Conservation (phyloP, 176 grass and related monocot species). For the Bothriochloa decipiens region DNA sequence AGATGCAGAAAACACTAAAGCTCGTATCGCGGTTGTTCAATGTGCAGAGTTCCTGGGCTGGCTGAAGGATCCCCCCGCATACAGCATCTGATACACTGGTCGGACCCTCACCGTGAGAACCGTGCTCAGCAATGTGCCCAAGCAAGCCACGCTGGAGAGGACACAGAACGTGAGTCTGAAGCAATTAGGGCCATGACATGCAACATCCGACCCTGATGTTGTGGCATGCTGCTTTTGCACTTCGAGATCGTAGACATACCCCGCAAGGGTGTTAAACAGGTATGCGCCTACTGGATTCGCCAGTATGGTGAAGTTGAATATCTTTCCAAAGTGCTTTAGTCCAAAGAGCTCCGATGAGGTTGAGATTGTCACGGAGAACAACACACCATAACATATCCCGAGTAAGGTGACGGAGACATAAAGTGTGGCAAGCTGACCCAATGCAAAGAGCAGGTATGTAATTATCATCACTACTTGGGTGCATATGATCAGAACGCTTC, state of each 20-base stretch:
- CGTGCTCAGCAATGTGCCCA: slow-evolving; percentile 79
- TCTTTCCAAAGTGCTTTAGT: slow-evolving; percentile 85
- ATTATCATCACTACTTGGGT: slow-evolving; percentile 87
- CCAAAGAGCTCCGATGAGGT: slow-evolving; percentile 91
- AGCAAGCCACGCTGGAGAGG: slow-evolving; percentile 57
- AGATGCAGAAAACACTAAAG: background rate
- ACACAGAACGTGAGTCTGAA: slow-evolving; percentile 80
- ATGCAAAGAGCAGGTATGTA: slow-evolving; percentile 76
- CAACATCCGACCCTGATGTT: slow-evolving; percentile 33
- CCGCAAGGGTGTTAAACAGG: slow-evolving; percentile 77
- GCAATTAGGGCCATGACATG: slow-evolving; percentile 82
- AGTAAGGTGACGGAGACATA: slow-evolving; percentile 58
- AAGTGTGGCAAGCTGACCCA: slow-evolving; percentile 53
- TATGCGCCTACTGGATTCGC: slow-evolving; percentile 75
- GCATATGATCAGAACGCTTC: slow-evolving; percentile 58
- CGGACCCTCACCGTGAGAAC: slow-evolving; percentile 74
- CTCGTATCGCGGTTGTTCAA: slow-evolving; percentile 26
- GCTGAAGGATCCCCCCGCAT: slow-evolving; percentile 82
- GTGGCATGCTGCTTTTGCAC: slow-evolving; percentile 55
- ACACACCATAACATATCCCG: slow-evolving; percentile 72
- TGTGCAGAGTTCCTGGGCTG: slow-evolving; percentile 60
- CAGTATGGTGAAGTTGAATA: slow-evolving; percentile 76
- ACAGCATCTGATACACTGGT: slow-evolving; percentile 91
- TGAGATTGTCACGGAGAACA: slow-evolving; percentile 78
- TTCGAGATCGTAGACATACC: slow-evolving; percentile 80